Evolutionary conservation across 2,329 filamentous ascomycete genomes (phyloP).

Genomic region (Colletotrichum orchidophilum): DNA sequence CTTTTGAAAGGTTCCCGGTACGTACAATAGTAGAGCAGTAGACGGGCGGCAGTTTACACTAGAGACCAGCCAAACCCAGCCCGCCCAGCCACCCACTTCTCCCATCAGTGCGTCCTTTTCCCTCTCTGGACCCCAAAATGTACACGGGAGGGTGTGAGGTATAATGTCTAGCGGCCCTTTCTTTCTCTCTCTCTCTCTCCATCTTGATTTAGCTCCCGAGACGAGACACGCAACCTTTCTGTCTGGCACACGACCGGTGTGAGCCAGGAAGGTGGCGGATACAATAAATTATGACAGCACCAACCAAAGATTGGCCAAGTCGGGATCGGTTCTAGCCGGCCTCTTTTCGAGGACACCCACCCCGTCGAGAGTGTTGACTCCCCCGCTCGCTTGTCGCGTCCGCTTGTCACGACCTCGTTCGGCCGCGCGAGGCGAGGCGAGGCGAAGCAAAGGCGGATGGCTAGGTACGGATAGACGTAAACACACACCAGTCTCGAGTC

Average conservation of each 20-base stretch:
- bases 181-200: neutral
- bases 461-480: slow-evolving; percentile 7
- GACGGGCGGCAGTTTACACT: neutral
- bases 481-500: slow-evolving; percentile 20
- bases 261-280: slow-evolving; percentile 23
- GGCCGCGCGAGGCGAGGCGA: slow-evolving; percentile 30
- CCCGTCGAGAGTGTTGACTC: neutral
- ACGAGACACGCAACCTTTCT: slow-evolving; percentile 30
- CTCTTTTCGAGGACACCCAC: slow-evolving; percentile 15
- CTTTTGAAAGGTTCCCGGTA: slow-evolving; percentile 9
- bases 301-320: slow-evolving; percentile 12
- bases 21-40: neutral
- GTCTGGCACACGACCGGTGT: slow-evolving; percentile 30
- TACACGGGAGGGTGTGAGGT: neutral
- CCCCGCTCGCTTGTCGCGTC: slow-evolving; percentile 16
- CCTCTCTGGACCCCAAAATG: neutral
- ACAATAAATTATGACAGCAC: slow-evolving; percentile 24
- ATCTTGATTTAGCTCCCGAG: slow-evolving; percentile 31
- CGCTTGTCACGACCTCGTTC: slow-evolving; percentile 4
- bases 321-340: slow-evolving; percentile 4
- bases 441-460: slow-evolving; percentile 10
- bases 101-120: slow-evolving; percentile 10
- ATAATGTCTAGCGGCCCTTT: neutral
- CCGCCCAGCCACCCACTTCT: neutral
- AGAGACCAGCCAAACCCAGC: neutral